Base-by-base conservation (phyloP, 129 eudicot species). In the Smallanthus sonchifolius region DNA sequence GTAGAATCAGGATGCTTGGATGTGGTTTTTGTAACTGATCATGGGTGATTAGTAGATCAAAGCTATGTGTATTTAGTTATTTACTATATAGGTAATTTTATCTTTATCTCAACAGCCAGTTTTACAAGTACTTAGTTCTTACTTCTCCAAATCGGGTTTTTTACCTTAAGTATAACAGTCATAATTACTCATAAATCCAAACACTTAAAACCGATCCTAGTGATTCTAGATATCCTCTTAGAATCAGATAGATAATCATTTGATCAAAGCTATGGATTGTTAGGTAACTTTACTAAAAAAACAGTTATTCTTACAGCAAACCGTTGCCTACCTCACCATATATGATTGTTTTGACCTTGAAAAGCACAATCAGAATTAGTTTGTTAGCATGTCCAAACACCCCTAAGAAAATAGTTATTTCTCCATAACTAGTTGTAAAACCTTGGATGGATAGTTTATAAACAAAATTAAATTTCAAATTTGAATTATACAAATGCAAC, bases 371-470 rank as follows among this genome's bases (percentile, higher is more conserved):
- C 30, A 24, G 30, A 24, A 1, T 6, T 55, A n/a, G 48, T 64
- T 64, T 36, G n/a, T 10, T 64, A 38, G 69, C 47, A 64, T 28
- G n/a, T 64, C 30, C 47, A 64, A 64, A 64, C 48, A 37, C 48
- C 32, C 24, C 48, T 38, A 16, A 60, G 38, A 28, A 7, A 10
- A 13, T 32, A 32, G 38, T 24, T 30, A 11, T 48, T 48, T 14
- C 11, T 48, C 17, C 45, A 13, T 48, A 52, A 16, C 7, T 52
- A 52, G 30, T 6, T 45, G 13, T 45, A 45, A 45, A 45, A 45
- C n/a, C n/a, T 45, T 45, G 51, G 51, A 13, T 45, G 5, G 51
- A 13, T 45, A 10, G 15, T 10, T 45, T 45, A 45, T 45, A 10
- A 45, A 13, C 1, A 45, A 11, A 2, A 10, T 45, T 45, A 45